Evolutionary conservation across 2,329 filamentous ascomycete genomes (phyloP).

Genomic region (Calycina marina): DNA sequence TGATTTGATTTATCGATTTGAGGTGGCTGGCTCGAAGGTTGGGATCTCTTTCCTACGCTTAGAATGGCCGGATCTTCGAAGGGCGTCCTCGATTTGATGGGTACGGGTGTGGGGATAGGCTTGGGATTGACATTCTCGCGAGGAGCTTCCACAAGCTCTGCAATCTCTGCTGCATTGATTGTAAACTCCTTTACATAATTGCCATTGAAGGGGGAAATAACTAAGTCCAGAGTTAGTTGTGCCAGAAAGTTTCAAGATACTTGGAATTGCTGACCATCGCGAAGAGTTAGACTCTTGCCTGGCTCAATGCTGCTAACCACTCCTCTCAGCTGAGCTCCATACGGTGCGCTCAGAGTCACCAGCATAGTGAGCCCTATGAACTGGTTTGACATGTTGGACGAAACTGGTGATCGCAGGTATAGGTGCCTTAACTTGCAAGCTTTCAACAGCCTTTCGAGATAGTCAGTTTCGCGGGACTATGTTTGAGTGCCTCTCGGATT

Average conservation of each 20-base stretch:
- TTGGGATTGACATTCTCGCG: constrained; percentile 14
- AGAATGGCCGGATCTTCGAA: constrained; percentile 24
- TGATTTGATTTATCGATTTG: constrained; percentile 12
- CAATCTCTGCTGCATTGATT: constrained; percentile 21
- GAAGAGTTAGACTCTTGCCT: constrained; percentile 22
- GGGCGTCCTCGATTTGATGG: constrained; percentile 6
- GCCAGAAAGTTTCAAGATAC: constrained; percentile 1
- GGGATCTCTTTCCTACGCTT: constrained; percentile 24
- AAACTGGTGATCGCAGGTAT: background rate
- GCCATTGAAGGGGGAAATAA: constrained; percentile 19
- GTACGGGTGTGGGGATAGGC: constrained; percentile 2
- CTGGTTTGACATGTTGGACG: constrained; percentile 18
- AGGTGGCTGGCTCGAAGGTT: no score
- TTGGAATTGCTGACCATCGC: constrained; percentile 17
- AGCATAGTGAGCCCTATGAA: constrained; percentile 25
- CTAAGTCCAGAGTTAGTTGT: constrained; percentile 7
- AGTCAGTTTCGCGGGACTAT: no score
- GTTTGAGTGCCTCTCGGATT: no score
- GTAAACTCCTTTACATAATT: constrained; percentile 20
- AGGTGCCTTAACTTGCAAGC: no score
- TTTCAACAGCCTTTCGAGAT: no score
- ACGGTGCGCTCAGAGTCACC: constrained; percentile 22
- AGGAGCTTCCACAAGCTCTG: constrained; percentile 20
- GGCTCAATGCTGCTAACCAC: constrained; percentile 22
- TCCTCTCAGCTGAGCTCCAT: constrained; percentile 22